A percentile compares a stretch with the other conserved stretches of the same genome.
Conservation (phyloP, 2,329 filamentous ascomycete genomes). For the Aureobasidium sp. region DNA sequence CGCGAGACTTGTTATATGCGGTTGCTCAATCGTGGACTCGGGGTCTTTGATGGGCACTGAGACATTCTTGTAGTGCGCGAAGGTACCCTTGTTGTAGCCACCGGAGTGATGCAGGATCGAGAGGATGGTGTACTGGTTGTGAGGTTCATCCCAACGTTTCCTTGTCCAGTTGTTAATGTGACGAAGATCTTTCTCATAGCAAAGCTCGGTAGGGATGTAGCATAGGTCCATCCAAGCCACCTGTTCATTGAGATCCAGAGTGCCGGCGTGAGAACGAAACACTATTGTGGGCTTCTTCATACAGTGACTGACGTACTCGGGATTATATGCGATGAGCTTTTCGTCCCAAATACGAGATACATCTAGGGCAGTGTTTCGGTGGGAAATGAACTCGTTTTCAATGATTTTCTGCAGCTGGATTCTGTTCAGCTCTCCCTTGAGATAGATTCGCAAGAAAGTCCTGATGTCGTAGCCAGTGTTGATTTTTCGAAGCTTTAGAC, state of each 20-base stretch:
- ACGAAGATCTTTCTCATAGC: background rate
- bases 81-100: background rate
- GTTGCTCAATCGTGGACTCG: background rate
- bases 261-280: background rate
- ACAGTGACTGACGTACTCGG: background rate
- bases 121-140: background rate
- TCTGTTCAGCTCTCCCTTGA: background rate
- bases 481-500: background rate
- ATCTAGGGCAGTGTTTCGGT: background rate
- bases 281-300: background rate
- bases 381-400: background rate
- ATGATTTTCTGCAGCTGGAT: background rate
- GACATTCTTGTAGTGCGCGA: background rate
- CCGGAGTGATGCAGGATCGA: background rate
- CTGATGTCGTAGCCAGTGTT: background rate
- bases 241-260: background rate
- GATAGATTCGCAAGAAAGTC: background rate
- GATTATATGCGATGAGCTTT: background rate
- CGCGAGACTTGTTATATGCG: background rate
- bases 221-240: background rate
- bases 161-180: background rate
- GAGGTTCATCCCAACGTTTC: background rate
- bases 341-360: background rate
- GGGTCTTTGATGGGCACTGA: background rate
- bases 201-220: background rate